phyloP scores from a whole-genome alignment of 345 rosid genomes.

The Trapa incisa region DNA sequence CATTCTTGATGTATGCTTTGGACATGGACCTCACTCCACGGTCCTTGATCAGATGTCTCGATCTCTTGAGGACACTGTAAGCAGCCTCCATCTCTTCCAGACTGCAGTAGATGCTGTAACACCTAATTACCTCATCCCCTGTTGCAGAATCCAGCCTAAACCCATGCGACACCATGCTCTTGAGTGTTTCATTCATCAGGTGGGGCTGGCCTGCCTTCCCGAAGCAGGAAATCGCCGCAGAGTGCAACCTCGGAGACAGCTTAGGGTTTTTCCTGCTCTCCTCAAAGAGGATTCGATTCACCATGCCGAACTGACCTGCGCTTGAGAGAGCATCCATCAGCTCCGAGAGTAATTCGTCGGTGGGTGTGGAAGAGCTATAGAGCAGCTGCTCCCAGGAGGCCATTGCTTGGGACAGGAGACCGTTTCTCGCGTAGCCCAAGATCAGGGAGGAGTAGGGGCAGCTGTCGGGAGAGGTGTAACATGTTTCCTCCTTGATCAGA shows the following conservation, averaged over 20 bases:
- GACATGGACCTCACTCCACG: conserved; percentile 52
- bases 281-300: conserved; percentile 28
- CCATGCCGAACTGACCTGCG: conserved; percentile 28
- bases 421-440: conserved; percentile 37
- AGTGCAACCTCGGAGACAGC: conserved; percentile 24
- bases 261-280: conserved; percentile 20
- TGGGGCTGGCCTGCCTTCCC: conserved; percentile 49
- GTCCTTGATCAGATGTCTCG: conserved; percentile 36
- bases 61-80: conserved; percentile 40
- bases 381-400: conserved; percentile 40
- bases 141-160: conserved; percentile 33
- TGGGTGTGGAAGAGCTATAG: conserved; percentile 31
- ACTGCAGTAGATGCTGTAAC: conserved; percentile 39
- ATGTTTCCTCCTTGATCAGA: not conserved
- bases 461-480: not conserved
- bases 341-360: conserved; percentile 22
- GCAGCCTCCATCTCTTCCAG: conserved; percentile 53
- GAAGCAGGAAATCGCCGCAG: conserved; percentile 46
- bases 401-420: conserved; percentile 30
- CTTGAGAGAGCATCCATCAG: conserved; percentile 39
- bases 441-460: conserved; percentile 25
- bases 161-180: conserved; percentile 31
- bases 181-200: conserved; percentile 45
- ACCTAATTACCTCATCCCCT: conserved; percentile 37
- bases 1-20: conserved; percentile 30